phyloP scores from a whole-genome alignment of 1,284 basidiomycete species.

The Rhodotorula sp. region DNA sequence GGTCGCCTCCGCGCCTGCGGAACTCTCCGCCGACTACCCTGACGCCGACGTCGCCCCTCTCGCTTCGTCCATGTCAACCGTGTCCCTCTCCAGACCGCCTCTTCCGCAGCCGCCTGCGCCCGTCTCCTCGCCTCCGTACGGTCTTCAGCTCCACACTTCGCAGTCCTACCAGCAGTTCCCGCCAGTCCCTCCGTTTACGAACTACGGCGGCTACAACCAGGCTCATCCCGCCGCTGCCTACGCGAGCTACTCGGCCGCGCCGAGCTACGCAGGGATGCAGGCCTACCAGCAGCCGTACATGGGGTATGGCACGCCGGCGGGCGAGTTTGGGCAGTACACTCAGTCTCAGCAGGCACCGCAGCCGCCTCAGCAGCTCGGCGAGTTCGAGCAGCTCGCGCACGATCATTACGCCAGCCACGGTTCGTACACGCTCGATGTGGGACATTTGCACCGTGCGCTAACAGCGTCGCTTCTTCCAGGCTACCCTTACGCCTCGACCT shows the following conservation, averaged over 20 bases:
- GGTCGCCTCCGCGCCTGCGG: neutral
- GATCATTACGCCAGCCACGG: slow-evolving; percentile 22
- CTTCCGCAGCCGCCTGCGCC: slow-evolving; percentile 25
- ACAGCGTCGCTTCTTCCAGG: neutral
- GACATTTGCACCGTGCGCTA: neutral
- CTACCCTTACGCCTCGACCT: slow-evolving; percentile 2
- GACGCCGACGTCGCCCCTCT: slow-evolving; percentile 36
- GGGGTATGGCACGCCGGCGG: neutral
- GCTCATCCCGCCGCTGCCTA: neutral
- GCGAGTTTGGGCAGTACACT: slow-evolving; percentile 16
- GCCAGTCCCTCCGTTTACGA: neutral
- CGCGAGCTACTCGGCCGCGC: neutral
- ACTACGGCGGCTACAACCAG: neutral
- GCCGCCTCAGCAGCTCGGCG: slow-evolving; percentile 1
- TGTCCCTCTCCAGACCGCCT: slow-evolving; percentile 20
- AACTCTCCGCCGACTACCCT: slow-evolving; percentile 30
- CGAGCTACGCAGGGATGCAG: neutral
- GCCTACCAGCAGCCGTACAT: neutral
- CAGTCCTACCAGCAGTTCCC: slow-evolving; percentile 1
- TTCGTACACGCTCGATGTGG: neutral
- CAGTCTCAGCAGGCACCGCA: neutral
- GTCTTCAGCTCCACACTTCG: neutral
- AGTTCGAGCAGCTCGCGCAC: slow-evolving; percentile 18
- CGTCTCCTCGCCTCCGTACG: neutral
- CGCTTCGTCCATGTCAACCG: slow-evolving; percentile 25